Evolutionary conservation across 2,329 filamentous ascomycete genomes (phyloP), one percentile per base, ranked within the genome.

Genomic region (Aspergillus costaricaensis): DNA sequence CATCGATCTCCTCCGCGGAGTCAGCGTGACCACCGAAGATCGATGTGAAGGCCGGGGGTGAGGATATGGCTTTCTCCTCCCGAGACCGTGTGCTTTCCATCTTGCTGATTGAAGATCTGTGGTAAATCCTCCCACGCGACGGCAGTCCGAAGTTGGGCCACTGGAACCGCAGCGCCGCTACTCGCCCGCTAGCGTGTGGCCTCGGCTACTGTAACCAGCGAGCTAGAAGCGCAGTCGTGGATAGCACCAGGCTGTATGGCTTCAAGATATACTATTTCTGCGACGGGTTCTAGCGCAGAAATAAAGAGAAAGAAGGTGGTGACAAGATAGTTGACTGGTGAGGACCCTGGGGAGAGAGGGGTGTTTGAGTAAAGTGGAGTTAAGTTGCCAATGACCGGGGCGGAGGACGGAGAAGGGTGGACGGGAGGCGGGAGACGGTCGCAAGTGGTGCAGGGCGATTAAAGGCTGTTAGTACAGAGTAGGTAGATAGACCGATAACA

Each of bases 1-100:
- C 57, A 57, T 66, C 66, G 39, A 54, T 59, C n/a, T 64, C 65
- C 25, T 66, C 67, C 15, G 50, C 30, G 36, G 32, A 55, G 12
- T 62, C 51, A 2, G 64, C 58, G 6, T 64, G 60, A 19, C 68
- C 65, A 15, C 64, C 68, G 23, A 69, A 71, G 53, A 70, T 59
- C 8, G 68, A 71, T 17, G 57, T 55, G 51, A 67, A 64, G 1
- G 66, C 60, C 1, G 52, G 36, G 27, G 64, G 54, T 14, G 60
- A 49, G 41, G 41, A 30, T 4, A 57, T 17, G 12, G 43, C 38
- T 17, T 23, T 47, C 4, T 36, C 44, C 38, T 56, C 41, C 15
- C 55, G 32, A 10, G 41, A 21, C 14, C 36, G 51, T 47, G 52
- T 53, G 53, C 38, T 36, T 43, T 61, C 55, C 54, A 58, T 59